Evolutionary conservation across 2,329 filamentous ascomycete genomes (phyloP), one percentile per base, ranked within the genome.

Genomic region (Beauveria australis): DNA sequence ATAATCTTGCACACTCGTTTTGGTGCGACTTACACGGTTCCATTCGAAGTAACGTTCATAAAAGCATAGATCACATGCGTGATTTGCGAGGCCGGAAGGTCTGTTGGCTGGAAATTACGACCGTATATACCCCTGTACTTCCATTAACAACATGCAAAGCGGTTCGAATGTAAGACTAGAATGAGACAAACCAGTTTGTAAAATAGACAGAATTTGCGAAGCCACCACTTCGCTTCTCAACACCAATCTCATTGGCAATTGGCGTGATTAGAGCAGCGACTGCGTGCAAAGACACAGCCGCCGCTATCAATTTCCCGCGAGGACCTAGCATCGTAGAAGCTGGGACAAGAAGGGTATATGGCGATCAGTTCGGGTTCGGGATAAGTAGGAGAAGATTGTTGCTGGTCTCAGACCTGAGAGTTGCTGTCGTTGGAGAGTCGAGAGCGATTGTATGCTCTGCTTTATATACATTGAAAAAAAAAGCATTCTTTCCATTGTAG

Each of bases 1-100:
- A n/a, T 18, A 6, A 10, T 19, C 5, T 7, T n/a, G 5, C 7
- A 40, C 18, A 9, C 18, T 6, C 5, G 5, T 1, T 37, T 5
- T 7, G 19, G 24, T 12, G 16, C 18, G 9, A 71, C 79, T 69
- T 80, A 88, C 74, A 93, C 88, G 67, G 89, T 88, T 40, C 92
- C 92, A 58, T 88, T 83, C 0, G 82, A 71, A 9, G 79, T 78
- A 19, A 95, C 73, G 69, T 95, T 92, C 67, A 90, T 88, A 73
- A 96, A 96, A 2, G 91, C 82, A 68, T 84, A 96, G 2, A 96
- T 79, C 1, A 96, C 78, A 67, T 94, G 89, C 0, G 88, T 93
- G 56, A 96, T 75, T 64, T 91, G 78, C 2, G 83, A 78, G 2
- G 79, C 83, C 0, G 88, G 88, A 9, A 96, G 79, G 66, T 91